A percentile compares a stretch with the other conserved stretches of the same genome.
phyloP scores from a whole-genome alignment of 1,284 basidiomycete genomes.

The Ceratobasidium sp. region DNA sequence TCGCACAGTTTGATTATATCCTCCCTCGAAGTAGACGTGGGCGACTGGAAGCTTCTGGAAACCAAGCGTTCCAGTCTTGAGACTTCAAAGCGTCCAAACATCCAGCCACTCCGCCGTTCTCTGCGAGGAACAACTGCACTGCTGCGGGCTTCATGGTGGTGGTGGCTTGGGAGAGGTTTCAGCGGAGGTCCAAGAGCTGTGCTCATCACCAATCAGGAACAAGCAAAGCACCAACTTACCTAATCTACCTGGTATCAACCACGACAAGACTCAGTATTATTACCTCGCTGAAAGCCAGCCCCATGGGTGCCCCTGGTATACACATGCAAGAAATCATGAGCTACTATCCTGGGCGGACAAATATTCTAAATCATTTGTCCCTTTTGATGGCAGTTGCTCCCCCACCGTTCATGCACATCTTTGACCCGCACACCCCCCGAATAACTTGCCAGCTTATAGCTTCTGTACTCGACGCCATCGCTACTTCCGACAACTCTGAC shows the following conservation, averaged over 20 bases:
- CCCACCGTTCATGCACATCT: slow-evolving; percentile 74
- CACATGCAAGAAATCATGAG: slow-evolving; percentile 15
- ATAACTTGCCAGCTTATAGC: slow-evolving; percentile 50
- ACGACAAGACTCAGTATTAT: not conserved
- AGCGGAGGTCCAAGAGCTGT: too few relatives aligned
- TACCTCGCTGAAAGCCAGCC: not conserved
- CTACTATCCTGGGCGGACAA: slow-evolving; percentile 50
- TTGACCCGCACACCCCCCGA: slow-evolving; percentile 64
- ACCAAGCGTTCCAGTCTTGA: too few relatives aligned
- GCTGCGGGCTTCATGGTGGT: too few relatives aligned
- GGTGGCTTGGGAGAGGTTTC: too few relatives aligned
- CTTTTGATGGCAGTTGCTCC: slow-evolving; percentile 60
- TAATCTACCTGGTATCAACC: not conserved
- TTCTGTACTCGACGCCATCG: slow-evolving; percentile 24
- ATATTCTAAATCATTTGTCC: slow-evolving; percentile 53
- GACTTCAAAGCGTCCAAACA: too few relatives aligned
- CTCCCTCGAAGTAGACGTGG: too few relatives aligned
- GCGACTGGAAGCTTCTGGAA: too few relatives aligned
- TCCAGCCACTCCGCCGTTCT: too few relatives aligned
- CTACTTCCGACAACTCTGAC: not conserved
- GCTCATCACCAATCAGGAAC: too few relatives aligned
- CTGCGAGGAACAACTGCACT: too few relatives aligned
- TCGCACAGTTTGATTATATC: too few relatives aligned
- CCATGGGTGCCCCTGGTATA: slow-evolving; percentile 1
- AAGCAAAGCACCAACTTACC: too few relatives aligned